Evolutionary conservation across 768 basidiomycete species (phyloP), one percentile per base, ranked within the genome.

Genomic region (Pulveroboletus frians): DNA sequence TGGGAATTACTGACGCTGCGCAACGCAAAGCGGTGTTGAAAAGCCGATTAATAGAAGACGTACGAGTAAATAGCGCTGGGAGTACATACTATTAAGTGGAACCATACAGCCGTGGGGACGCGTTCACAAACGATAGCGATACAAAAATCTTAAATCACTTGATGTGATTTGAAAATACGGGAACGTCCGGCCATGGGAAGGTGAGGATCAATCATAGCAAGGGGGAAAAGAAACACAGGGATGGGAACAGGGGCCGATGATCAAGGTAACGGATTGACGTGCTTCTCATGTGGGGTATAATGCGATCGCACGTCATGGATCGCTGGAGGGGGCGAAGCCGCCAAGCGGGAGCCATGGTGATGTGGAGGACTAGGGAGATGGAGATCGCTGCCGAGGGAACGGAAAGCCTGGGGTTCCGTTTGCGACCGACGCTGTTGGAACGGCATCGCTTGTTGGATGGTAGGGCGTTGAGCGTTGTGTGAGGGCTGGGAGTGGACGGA

Each of bases 361-460:
- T 75, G 74, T 11, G 69, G 55, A 23, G 76, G 73, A 52, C 74
- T 73, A 11, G 75, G 71, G 49, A 77, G 74, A 62, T 76, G 78
- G 50, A 76, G 75, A 53, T 75, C 75, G 51, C 77, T 73, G 27
- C 70, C 71, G 43, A 76, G 67, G 32, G 77, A 68, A 48, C 68
- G 69, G 63, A 73, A 80, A 15, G 72, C 72, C 54, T 78, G 79
- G 20, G 81, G 74, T 40, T 83, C 83, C 27, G 78, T 79, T 43
- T 77, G 69, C 34, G 81, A 73, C 43, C 83, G 76, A 52, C 81
- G 74, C 55, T 79, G 80, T 35, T 74, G 73, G 60, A 76, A 84
- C 13, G 77, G 67, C 49, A 77, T 55, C 36, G 76, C 61, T 46
- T 79, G 75, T 7, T 73, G 72, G 30, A 74, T 66, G 35, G 64